Evolutionary conservation across 768 basidiomycete species (phyloP).

Genomic region (Amanita phalloides): DNA sequence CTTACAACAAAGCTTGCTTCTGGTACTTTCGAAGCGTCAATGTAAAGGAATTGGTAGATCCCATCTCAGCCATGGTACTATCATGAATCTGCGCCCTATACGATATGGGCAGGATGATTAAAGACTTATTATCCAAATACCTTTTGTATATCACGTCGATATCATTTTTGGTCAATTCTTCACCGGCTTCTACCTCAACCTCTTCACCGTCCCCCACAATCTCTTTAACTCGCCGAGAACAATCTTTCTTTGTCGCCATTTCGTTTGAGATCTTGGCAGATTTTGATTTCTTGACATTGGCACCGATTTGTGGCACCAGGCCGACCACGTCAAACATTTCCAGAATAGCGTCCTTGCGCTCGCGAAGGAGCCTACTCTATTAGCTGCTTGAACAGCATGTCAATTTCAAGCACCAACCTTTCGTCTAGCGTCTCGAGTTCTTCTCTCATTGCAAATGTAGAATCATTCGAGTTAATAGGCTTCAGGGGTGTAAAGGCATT

Average conservation of each 20-base stretch:
- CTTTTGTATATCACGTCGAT: constrained; percentile 77
- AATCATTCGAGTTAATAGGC: constrained; percentile 20
- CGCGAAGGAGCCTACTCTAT: constrained; percentile 43
- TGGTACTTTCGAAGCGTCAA: constrained; percentile 79
- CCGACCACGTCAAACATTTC: constrained; percentile 64
- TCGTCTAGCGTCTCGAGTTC: constrained; percentile 76
- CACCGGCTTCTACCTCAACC: constrained; percentile 74
- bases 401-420: constrained; percentile 23
- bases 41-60: constrained; percentile 68
- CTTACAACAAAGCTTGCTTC: constrained; percentile 80
- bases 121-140: constrained; percentile 27
- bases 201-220: constrained; percentile 76
- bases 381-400: neutral
- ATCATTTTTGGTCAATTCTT: constrained; percentile 74
- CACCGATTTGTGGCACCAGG: constrained; percentile 51
- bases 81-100: constrained; percentile 80
- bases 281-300: constrained; percentile 21
- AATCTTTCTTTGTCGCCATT: neutral
- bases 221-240: constrained; percentile 37
- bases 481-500: constrained; percentile 53
- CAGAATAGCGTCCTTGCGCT: constrained; percentile 67
- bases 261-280: constrained; percentile 25
- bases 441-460: constrained; percentile 48
- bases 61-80: constrained; percentile 64
- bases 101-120: constrained; percentile 3